Conservation (phyloP, 441 rosid species). For the Jatropha podagrica region DNA sequence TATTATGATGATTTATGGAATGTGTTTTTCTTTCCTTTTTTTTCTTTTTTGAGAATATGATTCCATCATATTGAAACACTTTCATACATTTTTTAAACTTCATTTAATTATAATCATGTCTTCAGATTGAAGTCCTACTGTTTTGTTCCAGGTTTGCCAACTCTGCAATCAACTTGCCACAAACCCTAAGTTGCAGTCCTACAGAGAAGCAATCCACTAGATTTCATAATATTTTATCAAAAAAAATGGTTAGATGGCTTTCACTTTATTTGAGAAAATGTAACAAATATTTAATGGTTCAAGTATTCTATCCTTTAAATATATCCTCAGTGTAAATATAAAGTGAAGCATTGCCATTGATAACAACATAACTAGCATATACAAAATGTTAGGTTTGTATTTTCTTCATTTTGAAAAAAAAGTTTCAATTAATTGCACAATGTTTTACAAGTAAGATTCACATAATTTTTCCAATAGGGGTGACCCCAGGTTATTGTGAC, state of each 20-base stretch:
- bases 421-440: neutral
- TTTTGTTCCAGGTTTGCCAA: neutral
- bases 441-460: neutral
- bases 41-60: no score
- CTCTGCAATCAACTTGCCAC: neutral
- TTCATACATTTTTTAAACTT: neutral
- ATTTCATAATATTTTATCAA: neutral
- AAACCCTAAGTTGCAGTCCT: neutral
- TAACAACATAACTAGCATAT: neutral
- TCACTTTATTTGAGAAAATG: neutral
- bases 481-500: neutral
- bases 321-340: neutral
- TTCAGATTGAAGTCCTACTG: neutral
- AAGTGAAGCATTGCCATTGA: neutral
- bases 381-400: neutral
- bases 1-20: neutral
- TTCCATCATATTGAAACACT: no score
- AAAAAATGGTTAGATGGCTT: neutral
- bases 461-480: neutral
- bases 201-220: neutral
- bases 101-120: neutral
- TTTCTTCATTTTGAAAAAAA: neutral
- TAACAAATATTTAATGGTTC: neutral
- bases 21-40: no score
- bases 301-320: neutral